Evolutionary conservation across 495 filamentous ascomycete genomes (phyloP), one percentile per base, ranked within the genome.

Genomic region (Echria macrotheca): DNA sequence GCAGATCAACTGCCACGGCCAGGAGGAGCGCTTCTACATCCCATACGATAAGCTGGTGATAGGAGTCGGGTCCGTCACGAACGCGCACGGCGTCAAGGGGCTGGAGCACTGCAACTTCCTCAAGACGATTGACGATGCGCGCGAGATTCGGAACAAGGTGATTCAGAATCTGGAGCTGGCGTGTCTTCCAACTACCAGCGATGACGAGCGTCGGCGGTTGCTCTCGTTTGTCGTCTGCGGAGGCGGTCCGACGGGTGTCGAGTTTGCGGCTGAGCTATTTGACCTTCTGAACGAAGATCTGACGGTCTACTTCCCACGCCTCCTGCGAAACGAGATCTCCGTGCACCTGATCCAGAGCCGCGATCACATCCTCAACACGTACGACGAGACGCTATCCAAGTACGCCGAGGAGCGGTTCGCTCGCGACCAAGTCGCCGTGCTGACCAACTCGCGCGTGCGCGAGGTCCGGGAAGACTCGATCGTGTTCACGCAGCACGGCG

Each of bases 1-100:
- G 1, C 87, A 94, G 58, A 71, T 70, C 5, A 82, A 88, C 51
- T 66, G 76, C n/a, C 69, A 73, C 50, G 93, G 93, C 8, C 68
- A 85, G 37, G 78, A 80, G 57, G 72, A 81, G 50, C 72, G 79
- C 31, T 97, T 99, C 69, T 99, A 99, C 71, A 69, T 99, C 1
- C 94, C 94, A 0, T 99, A 99, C 57, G 94, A 99, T 63, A 99
- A 99, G 71, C 75, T 99, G n/a, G 89, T 99, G 15, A 74, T 99
- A 57, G 91, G 82, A 48, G 91, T 96, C 46, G 93, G 93, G 19
- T 96, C 91, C 25, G 79, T 85, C 21, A 94, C 90, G 5, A 97
- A 96, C 62, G 82, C 93, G 2, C 93, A 99, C 65, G 94, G 94
- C 43, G 94, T 99, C 46, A 87, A 93, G 63, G 94, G 94, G 2